Conservation (phyloP, 2,329 filamentous ascomycete species). For the Hymenoscyphus linearis region DNA sequence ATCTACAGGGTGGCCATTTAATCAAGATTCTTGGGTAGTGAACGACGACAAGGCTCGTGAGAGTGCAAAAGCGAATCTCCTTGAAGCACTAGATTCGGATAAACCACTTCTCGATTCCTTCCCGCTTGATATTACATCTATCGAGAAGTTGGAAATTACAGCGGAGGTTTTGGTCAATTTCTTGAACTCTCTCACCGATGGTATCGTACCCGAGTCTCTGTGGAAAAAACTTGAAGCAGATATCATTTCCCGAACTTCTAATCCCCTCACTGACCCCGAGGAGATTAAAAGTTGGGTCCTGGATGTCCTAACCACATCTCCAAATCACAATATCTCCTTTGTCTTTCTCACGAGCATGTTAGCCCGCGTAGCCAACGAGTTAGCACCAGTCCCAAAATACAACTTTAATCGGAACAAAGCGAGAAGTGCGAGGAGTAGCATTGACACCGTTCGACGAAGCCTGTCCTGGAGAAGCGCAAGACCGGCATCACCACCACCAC, state of each 20-base stretch:
- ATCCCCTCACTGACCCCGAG: slow-evolving; percentile 41
- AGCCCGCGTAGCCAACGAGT: slow-evolving; percentile 50
- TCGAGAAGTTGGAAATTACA: slow-evolving; percentile 69
- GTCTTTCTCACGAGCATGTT: slow-evolving; percentile 81
- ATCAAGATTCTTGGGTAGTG: slow-evolving; percentile 26
- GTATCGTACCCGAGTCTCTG: slow-evolving; percentile 64
- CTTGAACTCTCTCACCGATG: slow-evolving; percentile 68
- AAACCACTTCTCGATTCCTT: slow-evolving; percentile 56
- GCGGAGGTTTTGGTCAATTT: slow-evolving; percentile 70
- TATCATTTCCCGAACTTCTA: slow-evolving; percentile 40
- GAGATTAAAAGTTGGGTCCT: slow-evolving; percentile 59
- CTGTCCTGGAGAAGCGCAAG: slow-evolving; percentile 27
- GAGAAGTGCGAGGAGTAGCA: slow-evolving; percentile 19
- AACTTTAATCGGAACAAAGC: slow-evolving; percentile 14
- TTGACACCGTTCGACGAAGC: slow-evolving; percentile 23
- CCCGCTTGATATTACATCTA: slow-evolving; percentile 53
- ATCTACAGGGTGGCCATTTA: slow-evolving; percentile 55
- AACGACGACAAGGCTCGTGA: slow-evolving; percentile 35
- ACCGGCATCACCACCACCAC: slow-evolving; percentile 31
- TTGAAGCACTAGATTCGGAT: slow-evolving; percentile 71
- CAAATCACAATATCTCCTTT: slow-evolving; percentile 82
- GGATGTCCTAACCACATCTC: slow-evolving; percentile 65
- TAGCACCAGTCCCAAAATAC: slow-evolving; percentile 37
- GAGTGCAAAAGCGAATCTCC: slow-evolving; percentile 33
- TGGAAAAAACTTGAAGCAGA: slow-evolving; percentile 66